Evolutionary conservation across 495 filamentous ascomycete genomes (phyloP).

Genomic region (Neurospora sp.): DNA sequence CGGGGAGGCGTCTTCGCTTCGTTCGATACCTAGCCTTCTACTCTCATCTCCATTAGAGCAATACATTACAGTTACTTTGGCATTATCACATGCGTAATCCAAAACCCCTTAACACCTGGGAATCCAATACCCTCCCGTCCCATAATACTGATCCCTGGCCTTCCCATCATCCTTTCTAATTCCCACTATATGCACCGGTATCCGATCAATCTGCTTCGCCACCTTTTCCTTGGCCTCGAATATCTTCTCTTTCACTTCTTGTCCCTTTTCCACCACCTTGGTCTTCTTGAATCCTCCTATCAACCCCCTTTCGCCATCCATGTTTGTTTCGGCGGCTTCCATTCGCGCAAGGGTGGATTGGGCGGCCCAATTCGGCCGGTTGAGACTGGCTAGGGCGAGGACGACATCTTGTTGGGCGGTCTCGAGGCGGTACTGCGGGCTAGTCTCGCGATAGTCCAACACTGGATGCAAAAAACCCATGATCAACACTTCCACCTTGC

Average conservation of each 20-base stretch:
- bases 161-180: slow-evolving; percentile 42
- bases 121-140: slow-evolving; percentile 36
- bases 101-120: slow-evolving; percentile 9
- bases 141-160: slow-evolving; percentile 34
- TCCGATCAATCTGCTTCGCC: slow-evolving; percentile 32
- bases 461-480: slow-evolving; percentile 44
- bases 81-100: not conserved
- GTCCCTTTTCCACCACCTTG: slow-evolving; percentile 28
- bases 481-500: slow-evolving; percentile 38
- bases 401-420: slow-evolving; percentile 40
- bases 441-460: slow-evolving; percentile 15
- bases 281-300: slow-evolving; percentile 20
- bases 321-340: slow-evolving; percentile 18
- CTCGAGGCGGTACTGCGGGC: slow-evolving; percentile 31
- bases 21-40: not conserved
- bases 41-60: not conserved
- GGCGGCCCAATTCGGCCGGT: slow-evolving; percentile 42
- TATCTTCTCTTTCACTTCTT: not conserved
- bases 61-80: not conserved
- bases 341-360: slow-evolving; percentile 21
- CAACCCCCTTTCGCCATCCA: slow-evolving; percentile 26
- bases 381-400: slow-evolving; percentile 40
- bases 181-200: slow-evolving; percentile 46
- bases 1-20: not conserved
- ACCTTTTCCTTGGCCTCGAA: not conserved